These are phyloP conservation scores for Trametes elegans DNA, from an alignment of 768 basidiomycete species.

Conservation along the genomic window DNA sequence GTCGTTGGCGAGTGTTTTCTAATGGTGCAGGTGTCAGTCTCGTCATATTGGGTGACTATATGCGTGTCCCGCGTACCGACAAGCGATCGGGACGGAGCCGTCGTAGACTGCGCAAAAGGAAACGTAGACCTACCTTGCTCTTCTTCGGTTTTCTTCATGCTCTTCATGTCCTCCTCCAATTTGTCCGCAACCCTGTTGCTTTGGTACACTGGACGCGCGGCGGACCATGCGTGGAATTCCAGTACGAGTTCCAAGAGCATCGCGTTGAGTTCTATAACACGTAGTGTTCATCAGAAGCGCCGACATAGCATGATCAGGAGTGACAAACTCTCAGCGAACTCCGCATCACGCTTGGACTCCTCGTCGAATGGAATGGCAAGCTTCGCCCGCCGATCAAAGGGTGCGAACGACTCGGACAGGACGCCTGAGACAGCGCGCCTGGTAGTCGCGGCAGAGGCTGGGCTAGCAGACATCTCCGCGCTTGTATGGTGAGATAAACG, in stretches of 20 bases:
- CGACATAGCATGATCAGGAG: background rate
- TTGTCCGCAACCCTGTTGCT: conserved; percentile 27
- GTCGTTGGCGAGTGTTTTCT: conserved; percentile 34
- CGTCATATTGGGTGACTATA: background rate
- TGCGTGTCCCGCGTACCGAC: conserved; percentile 28
- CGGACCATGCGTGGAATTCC: conserved; percentile 38
- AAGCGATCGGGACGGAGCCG: conserved; percentile 12
- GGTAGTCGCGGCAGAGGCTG: background rate
- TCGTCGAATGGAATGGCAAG: conserved; percentile 36
- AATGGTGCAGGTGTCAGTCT: background rate
- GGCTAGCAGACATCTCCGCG: background rate
- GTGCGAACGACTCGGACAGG: conserved; percentile 25
- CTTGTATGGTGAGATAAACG: background rate
- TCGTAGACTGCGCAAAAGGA: background rate
- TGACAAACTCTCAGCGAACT: conserved; percentile 33
- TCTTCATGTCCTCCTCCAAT: conserved; percentile 31
- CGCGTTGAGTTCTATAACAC: conserved; percentile 30
- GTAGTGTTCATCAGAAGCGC: background rate
- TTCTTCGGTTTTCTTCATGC: conserved; percentile 29
- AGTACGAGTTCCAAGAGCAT: conserved; percentile 35
- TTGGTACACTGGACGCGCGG: conserved; percentile 33
- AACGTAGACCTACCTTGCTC: conserved; percentile 37
- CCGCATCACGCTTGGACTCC: conserved; percentile 33
- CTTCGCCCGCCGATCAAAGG: conserved; percentile 32
- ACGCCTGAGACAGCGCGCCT: conserved; percentile 23